A percentile compares a stretch with the other conserved stretches of the same genome.
phyloP scores from a whole-genome alignment of 306 rosid genomes.

The Cucurbita moschata region DNA sequence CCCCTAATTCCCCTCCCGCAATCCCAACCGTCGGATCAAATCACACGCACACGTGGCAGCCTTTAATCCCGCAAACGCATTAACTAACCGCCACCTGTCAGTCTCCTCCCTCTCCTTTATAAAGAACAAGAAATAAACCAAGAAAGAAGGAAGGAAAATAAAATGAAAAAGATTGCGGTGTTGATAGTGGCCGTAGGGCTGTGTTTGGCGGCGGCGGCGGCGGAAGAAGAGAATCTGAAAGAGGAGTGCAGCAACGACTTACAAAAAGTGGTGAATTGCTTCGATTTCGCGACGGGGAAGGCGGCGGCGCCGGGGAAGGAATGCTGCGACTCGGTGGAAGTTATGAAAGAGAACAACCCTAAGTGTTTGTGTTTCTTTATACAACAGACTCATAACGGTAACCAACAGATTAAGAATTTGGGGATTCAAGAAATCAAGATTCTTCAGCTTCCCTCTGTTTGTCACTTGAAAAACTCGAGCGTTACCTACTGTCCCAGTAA shows the following conservation, averaged over 20 bases:
- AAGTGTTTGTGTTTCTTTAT: slow-evolving; percentile 68
- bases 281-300: slow-evolving; percentile 42
- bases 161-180: not conserved
- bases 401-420: slow-evolving; percentile 22
- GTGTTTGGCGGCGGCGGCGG: not conserved
- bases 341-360: slow-evolving; percentile 34
- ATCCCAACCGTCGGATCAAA: not conserved
- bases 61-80: not conserved
- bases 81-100: not conserved
- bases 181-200: not conserved
- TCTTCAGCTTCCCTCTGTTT: slow-evolving; percentile 59
- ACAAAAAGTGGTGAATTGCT: slow-evolving; percentile 34
- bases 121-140: not conserved
- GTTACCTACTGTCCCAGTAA: slow-evolving; percentile 57
- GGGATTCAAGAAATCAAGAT: slow-evolving; percentile 53
- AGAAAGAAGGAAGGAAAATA: not conserved
- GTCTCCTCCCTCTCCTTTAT: no score
- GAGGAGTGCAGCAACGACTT: slow-evolving; percentile 27
- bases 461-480: slow-evolving; percentile 44
- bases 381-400: slow-evolving; percentile 46
- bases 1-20: not conserved
- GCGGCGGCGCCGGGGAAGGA: slow-evolving; percentile 36
- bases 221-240: not conserved
- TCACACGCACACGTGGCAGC: not conserved
- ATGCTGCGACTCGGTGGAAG: slow-evolving; percentile 38